phyloP scores from a whole-genome alignment of 768 basidiomycete genomes.

The Pleurotus pulmonarius region DNA sequence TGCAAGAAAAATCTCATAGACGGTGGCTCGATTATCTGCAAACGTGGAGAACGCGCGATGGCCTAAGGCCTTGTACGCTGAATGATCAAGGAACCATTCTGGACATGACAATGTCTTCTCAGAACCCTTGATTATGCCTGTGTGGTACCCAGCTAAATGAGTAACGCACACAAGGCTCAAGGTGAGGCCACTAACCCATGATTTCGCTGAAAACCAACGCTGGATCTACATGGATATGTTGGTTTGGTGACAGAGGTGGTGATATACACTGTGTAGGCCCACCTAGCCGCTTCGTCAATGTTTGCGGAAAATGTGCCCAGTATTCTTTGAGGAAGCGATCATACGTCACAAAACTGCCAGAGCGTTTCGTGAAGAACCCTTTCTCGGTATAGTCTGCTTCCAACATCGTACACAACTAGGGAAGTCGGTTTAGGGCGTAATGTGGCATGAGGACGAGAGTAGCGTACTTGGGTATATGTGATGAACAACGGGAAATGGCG shows the following conservation, averaged over 20 bases:
- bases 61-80: constrained; percentile 45
- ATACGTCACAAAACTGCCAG: constrained; percentile 35
- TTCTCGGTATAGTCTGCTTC: constrained; percentile 37
- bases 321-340: constrained; percentile 44
- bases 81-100: constrained; percentile 36
- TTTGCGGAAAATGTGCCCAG: constrained; percentile 57
- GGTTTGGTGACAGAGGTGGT: not conserved
- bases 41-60: constrained; percentile 52
- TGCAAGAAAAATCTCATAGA: constrained; percentile 51
- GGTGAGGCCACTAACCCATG: constrained; percentile 40
- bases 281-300: constrained; percentile 53
- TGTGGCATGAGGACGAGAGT: not conserved
- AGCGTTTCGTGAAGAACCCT: not conserved
- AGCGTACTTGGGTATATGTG: constrained; percentile 56
- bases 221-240: constrained; percentile 42
- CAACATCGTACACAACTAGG: constrained; percentile 44
- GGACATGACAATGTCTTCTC: constrained; percentile 39
- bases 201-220: constrained; percentile 62
- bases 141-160: not conserved
- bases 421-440: not conserved
- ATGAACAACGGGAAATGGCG: constrained; percentile 68
- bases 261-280: constrained; percentile 6
- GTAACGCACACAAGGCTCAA: not conserved
- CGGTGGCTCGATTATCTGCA: constrained; percentile 37
- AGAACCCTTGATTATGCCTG: constrained; percentile 69